Evolutionary conservation across 306 rosid genomes (phyloP).

Genomic region (Inga laurina): DNA sequence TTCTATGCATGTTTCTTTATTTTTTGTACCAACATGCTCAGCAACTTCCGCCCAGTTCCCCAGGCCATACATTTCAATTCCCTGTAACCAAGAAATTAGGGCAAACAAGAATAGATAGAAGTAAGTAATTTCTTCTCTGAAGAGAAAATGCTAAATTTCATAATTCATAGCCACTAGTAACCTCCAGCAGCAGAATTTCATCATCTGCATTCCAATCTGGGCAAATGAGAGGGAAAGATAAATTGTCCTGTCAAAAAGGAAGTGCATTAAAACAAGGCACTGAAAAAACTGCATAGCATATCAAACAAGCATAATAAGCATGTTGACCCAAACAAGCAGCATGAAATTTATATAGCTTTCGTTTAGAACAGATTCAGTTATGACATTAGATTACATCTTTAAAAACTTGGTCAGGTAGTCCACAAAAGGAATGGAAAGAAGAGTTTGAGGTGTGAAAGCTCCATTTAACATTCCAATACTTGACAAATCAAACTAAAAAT

Average conservation of each 20-base stretch:
- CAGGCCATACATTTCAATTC: constrained; percentile 96
- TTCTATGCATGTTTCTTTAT: constrained; percentile 87
- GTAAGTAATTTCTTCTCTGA: constrained; percentile 11
- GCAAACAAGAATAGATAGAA: constrained; percentile 9
- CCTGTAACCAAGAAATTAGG: constrained; percentile 48
- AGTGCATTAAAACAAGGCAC: constrained; percentile 26
- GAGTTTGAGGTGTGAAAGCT: neutral
- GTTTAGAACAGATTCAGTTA: constrained; percentile 23
- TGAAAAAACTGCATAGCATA: neutral
- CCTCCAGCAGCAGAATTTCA: constrained; percentile 96
- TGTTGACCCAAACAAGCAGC: neutral
- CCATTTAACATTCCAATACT: constrained; percentile 1
- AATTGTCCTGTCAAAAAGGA: constrained; percentile 74
- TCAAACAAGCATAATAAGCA: too few species aligned
- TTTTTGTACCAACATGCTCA: constrained; percentile 98
- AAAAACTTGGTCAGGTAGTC: constrained; percentile 12
- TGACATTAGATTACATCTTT: neutral
- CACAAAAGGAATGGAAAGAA: neutral
- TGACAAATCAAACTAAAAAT: neutral
- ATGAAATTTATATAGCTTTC: neutral
- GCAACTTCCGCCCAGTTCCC: constrained; percentile 99
- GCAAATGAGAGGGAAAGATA: constrained; percentile 92
- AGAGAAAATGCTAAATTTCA: constrained; percentile 18
- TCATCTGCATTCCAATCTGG: constrained; percentile 99
- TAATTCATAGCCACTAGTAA: constrained; percentile 22